phyloP scores from a whole-genome alignment of 192 early-diverging fungal genomes.

The Entrophospora sp. region DNA sequence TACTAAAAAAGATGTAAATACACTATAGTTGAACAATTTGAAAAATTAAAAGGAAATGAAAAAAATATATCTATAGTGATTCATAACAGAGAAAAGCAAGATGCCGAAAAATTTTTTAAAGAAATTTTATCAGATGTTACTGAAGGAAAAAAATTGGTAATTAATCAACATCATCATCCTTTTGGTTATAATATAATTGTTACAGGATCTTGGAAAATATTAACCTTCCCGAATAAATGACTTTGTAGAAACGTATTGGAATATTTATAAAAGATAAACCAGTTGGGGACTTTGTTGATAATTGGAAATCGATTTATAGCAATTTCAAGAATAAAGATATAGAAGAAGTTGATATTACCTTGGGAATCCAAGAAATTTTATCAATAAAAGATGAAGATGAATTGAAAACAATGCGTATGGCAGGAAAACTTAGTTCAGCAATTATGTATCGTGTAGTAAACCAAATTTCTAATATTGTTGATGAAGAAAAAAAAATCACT shows the following conservation, averaged over 20 bases:
- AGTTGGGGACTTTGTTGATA: conserved; percentile 64
- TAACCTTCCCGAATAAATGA: too few relatives aligned
- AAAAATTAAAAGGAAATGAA: conserved; percentile 51
- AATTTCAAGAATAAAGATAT: conserved; percentile 38
- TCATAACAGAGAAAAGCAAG: conserved; percentile 68
- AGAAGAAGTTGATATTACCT: conserved; percentile 63
- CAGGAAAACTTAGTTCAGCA: conserved; percentile 60
- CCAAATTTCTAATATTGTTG: conserved; percentile 78
- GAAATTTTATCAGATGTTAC: conserved; percentile 45
- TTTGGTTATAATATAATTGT: not conserved
- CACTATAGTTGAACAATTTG: conserved; percentile 44
- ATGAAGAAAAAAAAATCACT: conserved; percentile 77
- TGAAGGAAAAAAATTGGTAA: conserved; percentile 28
- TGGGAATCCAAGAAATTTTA: conserved; percentile 60
- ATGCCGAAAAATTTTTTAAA: conserved; percentile 59
- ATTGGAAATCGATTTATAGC: conserved; percentile 66
- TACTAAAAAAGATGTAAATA: not conserved
- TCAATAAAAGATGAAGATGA: conserved; percentile 91
- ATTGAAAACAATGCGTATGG: conserved; percentile 59
- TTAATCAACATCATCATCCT: not conserved
- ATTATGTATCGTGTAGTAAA: conserved; percentile 81
- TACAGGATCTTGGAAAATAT: not conserved
- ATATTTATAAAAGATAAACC: conserved; percentile 68
- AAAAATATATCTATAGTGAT: conserved; percentile 66
- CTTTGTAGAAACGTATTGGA: conserved; percentile 58